Conservation (phyloP, 2,329 filamentous ascomycete genomes). For the Aspergillus ochraceoroseus region DNA sequence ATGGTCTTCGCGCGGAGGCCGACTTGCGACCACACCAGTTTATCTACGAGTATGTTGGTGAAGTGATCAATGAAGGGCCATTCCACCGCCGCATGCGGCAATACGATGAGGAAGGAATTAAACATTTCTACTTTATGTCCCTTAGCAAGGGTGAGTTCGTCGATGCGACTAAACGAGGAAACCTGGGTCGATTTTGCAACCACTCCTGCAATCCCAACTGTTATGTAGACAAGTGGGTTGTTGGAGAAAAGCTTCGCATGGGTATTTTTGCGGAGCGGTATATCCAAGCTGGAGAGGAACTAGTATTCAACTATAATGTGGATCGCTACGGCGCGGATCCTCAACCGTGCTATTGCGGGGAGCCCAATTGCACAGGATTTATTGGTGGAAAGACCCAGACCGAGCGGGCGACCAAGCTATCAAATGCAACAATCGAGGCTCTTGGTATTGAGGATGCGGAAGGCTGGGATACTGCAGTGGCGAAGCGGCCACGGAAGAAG, state of each 20-base stretch:
- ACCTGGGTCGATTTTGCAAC: constrained; percentile 95
- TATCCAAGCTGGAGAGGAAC: constrained; percentile 82
- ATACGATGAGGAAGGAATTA: constrained; percentile 94
- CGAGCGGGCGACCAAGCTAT: constrained; percentile 86
- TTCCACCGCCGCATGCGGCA: constrained; percentile 87
- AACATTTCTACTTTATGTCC: constrained; percentile 99
- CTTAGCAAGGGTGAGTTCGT: constrained; percentile 94
- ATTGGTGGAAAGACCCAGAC: constrained; percentile 98
- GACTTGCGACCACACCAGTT: constrained; percentile 80
- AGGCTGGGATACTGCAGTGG: constrained; percentile 83
- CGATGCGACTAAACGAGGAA: constrained; percentile 94
- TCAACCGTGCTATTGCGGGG: constrained; percentile 93
- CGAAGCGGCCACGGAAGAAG: constrained; percentile 90
- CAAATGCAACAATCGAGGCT: constrained; percentile 84
- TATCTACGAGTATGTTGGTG: constrained; percentile 96
- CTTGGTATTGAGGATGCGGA: constrained; percentile 91
- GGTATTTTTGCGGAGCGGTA: constrained; percentile 89
- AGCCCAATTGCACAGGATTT: constrained; percentile 90
- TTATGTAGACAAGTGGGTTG: constrained; percentile 99
- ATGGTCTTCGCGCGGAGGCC: constrained; percentile 75
- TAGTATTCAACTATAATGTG: constrained; percentile 99
- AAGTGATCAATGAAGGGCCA: constrained; percentile 89
- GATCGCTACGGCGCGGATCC: constrained; percentile 96
- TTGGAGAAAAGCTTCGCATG: constrained; percentile 96
- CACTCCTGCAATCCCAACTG: constrained; percentile 99